phyloP scores from a whole-genome alignment of 495 filamentous ascomycete species.

The Daldinia vernicosa region DNA sequence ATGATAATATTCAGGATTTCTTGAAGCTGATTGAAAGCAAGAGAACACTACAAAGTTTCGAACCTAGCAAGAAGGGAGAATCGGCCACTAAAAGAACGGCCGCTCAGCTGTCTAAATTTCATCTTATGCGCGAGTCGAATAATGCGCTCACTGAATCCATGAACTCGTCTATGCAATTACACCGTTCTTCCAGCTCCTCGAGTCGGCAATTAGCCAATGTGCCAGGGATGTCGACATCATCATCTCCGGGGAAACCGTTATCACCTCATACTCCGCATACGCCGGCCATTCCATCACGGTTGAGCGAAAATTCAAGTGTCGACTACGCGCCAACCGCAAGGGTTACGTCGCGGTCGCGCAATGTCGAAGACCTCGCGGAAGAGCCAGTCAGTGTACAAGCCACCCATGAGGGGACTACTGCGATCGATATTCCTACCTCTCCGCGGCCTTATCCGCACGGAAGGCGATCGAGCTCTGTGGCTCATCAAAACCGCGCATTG shows the following conservation, averaged over 20 bases:
- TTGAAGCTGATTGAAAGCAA: slow-evolving; percentile 83
- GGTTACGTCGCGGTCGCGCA: slow-evolving; percentile 25
- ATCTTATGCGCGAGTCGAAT: slow-evolving; percentile 86
- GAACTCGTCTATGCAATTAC: slow-evolving; percentile 81
- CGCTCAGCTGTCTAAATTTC: slow-evolving; percentile 78
- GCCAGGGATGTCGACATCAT: slow-evolving; percentile 86
- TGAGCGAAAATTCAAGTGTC: slow-evolving; percentile 88
- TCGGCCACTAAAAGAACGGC: slow-evolving; percentile 68
- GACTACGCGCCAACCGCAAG: slow-evolving; percentile 65
- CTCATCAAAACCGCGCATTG: slow-evolving; percentile 68
- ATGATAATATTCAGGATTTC: slow-evolving; percentile 93
- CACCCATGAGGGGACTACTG: slow-evolving; percentile 64
- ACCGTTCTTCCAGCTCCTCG: slow-evolving; percentile 83
- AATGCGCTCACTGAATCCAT: slow-evolving; percentile 87
- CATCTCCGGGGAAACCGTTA: slow-evolving; percentile 86
- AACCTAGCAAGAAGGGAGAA: slow-evolving; percentile 64
- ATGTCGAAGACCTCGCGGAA: slow-evolving; percentile 49
- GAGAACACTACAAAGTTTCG: slow-evolving; percentile 79
- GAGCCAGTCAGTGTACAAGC: slow-evolving; percentile 51
- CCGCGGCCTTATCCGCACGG: slow-evolving; percentile 70
- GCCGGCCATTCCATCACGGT: slow-evolving; percentile 88
- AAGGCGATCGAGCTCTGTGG: slow-evolving; percentile 80
- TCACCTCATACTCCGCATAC: slow-evolving; percentile 95
- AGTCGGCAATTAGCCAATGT: slow-evolving; percentile 85
- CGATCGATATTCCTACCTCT: slow-evolving; percentile 86